Percentiles rank a stretch among this genome's conserved stretches.
phyloP scores from a whole-genome alignment of 352 stramenopile genomes.

The Pythium pyrilobum region DNA sequence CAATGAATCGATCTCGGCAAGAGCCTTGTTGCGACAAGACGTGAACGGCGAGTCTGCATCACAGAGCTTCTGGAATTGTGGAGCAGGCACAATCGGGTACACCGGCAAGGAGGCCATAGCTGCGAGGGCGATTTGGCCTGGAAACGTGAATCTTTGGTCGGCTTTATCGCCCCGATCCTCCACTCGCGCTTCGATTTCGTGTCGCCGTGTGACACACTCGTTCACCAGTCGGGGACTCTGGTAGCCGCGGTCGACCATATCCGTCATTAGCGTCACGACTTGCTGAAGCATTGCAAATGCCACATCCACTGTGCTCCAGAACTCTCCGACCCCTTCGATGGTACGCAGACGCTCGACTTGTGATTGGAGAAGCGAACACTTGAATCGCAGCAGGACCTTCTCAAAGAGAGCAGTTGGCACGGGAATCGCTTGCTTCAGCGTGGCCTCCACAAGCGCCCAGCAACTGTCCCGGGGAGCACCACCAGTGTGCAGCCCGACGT shows the following conservation, averaged over 20 bases:
- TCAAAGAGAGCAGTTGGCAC: conserved; percentile 24
- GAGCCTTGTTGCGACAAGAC: too few species aligned
- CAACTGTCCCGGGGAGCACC: conserved; percentile 36
- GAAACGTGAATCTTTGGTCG: too few species aligned
- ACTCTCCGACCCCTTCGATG: not conserved
- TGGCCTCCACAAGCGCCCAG: conserved; percentile 40
- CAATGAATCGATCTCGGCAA: too few species aligned
- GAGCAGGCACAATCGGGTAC: too few species aligned
- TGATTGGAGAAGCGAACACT: conserved; percentile 4
- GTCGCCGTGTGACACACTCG: not conserved
- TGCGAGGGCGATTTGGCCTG: too few species aligned
- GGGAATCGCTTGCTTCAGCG: conserved; percentile 29
- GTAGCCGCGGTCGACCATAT: conserved; percentile 4
- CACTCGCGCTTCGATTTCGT: not conserved
- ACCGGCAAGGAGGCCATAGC: too few species aligned
- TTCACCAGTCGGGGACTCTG: not conserved
- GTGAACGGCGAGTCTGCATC: too few species aligned
- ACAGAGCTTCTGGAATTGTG: too few species aligned
- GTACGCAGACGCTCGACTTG: not conserved
- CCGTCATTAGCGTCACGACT: not conserved
- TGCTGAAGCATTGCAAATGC: conserved; percentile 7
- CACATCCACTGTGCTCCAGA: not conserved
- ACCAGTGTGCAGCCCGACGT: conserved; percentile 48
- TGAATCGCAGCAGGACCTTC: conserved; percentile 31
- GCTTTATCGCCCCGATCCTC: too few species aligned